Percentiles rank a stretch among this genome's conserved stretches.
Evolutionary conservation across 805 yeast genomes (phyloP).

Genomic region (Torulaspora microellipsoides): DNA sequence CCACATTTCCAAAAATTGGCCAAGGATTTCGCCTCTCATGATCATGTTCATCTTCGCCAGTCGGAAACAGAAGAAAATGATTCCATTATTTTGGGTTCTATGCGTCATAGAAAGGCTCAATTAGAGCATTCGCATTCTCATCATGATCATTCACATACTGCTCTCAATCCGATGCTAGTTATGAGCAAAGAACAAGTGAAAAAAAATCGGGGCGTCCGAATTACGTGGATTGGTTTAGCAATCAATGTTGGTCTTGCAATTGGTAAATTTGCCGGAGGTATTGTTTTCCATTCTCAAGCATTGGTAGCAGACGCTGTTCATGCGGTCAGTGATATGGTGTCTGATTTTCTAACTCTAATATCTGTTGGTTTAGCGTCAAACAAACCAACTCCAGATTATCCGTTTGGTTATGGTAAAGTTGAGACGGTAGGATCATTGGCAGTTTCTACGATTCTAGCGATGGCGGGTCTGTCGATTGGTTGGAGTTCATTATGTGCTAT

Average conservation of each 20-base stretch:
- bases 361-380: conserved; percentile 76
- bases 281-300: conserved; percentile 91
- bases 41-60: conserved; percentile 40
- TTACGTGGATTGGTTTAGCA: conserved; percentile 85
- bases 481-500: conserved; percentile 73
- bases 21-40: conserved; percentile 27
- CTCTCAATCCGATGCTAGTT: conserved; percentile 33
- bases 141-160: conserved; percentile 37
- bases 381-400: conserved; percentile 56
- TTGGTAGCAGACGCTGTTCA: conserved; percentile 92
- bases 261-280: conserved; percentile 85
- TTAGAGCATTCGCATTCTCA: conserved; percentile 11
- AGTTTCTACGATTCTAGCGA: conserved; percentile 74
- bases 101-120: conserved; percentile 19
- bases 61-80: conserved; percentile 44
- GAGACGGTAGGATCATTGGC: conserved; percentile 90
- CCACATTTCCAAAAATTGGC: conserved; percentile 16
- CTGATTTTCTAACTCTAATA: conserved; percentile 83
- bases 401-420: conserved; percentile 87
- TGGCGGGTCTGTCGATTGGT: conserved; percentile 89
- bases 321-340: conserved; percentile 82
- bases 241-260: conserved; percentile 83
- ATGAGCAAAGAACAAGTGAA: conserved; percentile 42
- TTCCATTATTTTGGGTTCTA: conserved; percentile 35
- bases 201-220: conserved; percentile 81